phyloP scores from a whole-genome alignment of 140 eudicot genomes.

The Stevia rebaudiana region DNA sequence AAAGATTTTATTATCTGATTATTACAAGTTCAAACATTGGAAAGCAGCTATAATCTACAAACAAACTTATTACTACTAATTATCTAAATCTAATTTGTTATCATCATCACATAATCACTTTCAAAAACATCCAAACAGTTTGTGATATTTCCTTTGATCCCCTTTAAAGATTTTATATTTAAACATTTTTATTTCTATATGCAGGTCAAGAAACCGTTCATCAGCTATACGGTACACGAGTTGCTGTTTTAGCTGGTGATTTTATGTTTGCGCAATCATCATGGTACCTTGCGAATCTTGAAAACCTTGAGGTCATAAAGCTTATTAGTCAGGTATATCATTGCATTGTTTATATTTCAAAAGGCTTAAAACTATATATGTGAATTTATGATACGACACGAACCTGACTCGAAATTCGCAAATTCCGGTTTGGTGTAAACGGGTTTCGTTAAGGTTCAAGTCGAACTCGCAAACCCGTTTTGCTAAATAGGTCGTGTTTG shows the following conservation, averaged over 20 bases:
- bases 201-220: constrained; percentile 88
- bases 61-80: background rate
- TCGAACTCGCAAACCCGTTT: no score
- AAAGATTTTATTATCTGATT: background rate
- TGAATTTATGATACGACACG: no score
- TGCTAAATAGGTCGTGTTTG: no score
- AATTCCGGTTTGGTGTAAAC: no score
- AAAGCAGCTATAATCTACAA: background rate
- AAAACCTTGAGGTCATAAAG: constrained; percentile 86
- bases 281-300: constrained; percentile 94
- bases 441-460: no score
- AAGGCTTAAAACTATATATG: background rate
- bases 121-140: background rate
- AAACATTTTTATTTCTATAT: constrained; percentile 3
- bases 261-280: constrained; percentile 97
- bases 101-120: background rate
- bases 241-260: constrained; percentile 92
- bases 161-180: background rate
- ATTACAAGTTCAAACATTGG: background rate
- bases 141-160: background rate
- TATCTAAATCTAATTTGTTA: background rate
- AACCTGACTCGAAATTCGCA: no score
- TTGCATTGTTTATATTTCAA: background rate
- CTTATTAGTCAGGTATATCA: constrained; percentile 81
- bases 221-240: constrained; percentile 78